phyloP scores from a whole-genome alignment of 2,329 filamentous ascomycete species.

The Fusarium decemcellulare region DNA sequence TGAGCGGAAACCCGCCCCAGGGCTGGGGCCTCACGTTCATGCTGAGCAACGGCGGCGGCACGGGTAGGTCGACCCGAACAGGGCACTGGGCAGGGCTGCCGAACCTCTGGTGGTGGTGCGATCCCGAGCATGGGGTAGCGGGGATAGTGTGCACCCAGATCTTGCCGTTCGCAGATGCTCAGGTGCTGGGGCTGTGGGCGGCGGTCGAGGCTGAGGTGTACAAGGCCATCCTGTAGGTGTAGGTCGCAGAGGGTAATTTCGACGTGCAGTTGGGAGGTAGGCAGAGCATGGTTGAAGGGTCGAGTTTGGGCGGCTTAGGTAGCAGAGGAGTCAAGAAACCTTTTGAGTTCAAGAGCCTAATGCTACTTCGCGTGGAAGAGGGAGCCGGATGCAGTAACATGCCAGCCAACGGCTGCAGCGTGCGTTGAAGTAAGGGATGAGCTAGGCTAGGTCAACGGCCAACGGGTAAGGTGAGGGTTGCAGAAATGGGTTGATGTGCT shows the following conservation, averaged over 20 bases:
- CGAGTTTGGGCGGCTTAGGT: no score
- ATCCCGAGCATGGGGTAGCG: constrained; percentile 71
- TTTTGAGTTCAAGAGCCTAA: no score
- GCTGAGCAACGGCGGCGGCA: constrained; percentile 62
- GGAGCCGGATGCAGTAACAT: no score
- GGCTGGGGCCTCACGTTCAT: constrained; percentile 76
- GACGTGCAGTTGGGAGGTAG: no score
- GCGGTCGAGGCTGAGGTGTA: constrained; percentile 58
- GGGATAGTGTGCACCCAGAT: constrained; percentile 66
- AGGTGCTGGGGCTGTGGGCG: constrained; percentile 58
- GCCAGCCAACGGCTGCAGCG: no score
- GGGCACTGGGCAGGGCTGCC: constrained; percentile 71
- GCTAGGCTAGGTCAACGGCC: no score
- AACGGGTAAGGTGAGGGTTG: no score
- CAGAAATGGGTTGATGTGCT: no score
- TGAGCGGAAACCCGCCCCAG: constrained; percentile 64
- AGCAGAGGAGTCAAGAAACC: no score
- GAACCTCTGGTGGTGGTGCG: constrained; percentile 75
- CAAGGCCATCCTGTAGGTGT: constrained; percentile 31
- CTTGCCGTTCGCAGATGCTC: constrained; percentile 62
- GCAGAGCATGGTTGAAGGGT: no score
- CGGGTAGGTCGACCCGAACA: constrained; percentile 66
- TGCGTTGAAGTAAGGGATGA: no score
- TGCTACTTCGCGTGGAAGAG: no score
- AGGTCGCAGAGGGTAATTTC: neutral